These are phyloP conservation scores for Naematelia encephala DNA, from an alignment of 768 basidiomycete genomes.

Conservation along the genomic window DNA sequence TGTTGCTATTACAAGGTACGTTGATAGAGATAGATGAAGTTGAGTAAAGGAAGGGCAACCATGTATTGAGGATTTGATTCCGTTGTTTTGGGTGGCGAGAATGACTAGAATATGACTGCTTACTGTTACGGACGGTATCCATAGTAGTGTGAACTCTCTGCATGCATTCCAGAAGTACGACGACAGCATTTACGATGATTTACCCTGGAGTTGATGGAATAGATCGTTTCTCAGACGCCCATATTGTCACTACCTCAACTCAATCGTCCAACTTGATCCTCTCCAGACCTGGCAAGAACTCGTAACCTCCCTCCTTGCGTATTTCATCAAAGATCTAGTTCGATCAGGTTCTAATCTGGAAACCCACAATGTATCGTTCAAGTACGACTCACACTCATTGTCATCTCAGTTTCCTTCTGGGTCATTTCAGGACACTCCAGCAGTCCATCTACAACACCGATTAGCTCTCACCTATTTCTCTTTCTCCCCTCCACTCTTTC, in stretches of 20 bases:
- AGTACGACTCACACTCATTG: constrained; percentile 32
- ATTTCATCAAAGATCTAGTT: constrained; percentile 38
- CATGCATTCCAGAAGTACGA: no score
- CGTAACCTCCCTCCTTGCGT: constrained; percentile 37
- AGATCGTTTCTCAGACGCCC: no score
- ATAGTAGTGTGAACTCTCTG: no score
- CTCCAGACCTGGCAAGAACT: constrained; percentile 32
- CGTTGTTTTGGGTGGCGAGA: not conserved
- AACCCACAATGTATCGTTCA: not conserved
- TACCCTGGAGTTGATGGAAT: no score
- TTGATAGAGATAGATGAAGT: not conserved
- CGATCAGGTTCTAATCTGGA: not conserved
- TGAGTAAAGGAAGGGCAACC: not conserved
- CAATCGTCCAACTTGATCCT: constrained; percentile 15
- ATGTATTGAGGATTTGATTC: not conserved
- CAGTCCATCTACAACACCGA: constrained; percentile 27
- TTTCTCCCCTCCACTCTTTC: not conserved
- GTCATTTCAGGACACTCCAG: constrained; percentile 27
- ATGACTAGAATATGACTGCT: no score
- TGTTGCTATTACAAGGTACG: no score
- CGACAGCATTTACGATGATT: no score
- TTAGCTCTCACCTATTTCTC: not conserved
- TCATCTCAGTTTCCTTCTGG: constrained; percentile 29
- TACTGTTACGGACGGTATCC: no score
- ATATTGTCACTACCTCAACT: no score